Percentiles rank a stretch among this genome's conserved stretches.
These are phyloP conservation scores for Murraya paniculata DNA, from an alignment of 345 rosid genomes.

Conservation along the genomic window DNA sequence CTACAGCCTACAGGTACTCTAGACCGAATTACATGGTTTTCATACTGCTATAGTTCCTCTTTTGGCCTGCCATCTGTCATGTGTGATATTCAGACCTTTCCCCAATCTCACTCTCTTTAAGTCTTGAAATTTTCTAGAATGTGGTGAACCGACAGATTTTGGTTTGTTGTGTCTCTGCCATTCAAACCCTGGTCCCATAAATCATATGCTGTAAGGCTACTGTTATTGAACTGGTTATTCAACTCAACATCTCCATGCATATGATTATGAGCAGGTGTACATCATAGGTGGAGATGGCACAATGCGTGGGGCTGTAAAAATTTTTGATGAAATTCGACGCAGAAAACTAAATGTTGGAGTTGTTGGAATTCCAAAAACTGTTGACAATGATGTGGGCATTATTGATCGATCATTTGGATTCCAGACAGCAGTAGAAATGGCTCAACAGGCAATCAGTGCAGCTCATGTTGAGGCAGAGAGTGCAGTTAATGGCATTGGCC, in stretches of 20 bases:
- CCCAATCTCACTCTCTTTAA: neutral
- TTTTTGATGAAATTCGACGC: slow-evolving; percentile 50
- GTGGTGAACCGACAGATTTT: neutral
- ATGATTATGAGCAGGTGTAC: slow-evolving; percentile 42
- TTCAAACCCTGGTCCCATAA: neutral
- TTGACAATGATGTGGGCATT: slow-evolving; percentile 84
- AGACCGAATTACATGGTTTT: neutral
- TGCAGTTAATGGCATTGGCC: slow-evolving; percentile 83
- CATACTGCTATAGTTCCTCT: neutral
- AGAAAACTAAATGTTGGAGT: slow-evolving; percentile 54
- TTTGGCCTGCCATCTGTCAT: neutral
- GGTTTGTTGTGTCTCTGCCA: neutral
- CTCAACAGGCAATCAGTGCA: slow-evolving; percentile 78
- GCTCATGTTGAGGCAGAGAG: slow-evolving; percentile 94
- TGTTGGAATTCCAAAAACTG: slow-evolving; percentile 77
- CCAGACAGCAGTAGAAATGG: slow-evolving; percentile 93
- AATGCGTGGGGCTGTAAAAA: slow-evolving; percentile 76
- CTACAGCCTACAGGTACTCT: neutral
- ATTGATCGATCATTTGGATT: slow-evolving; percentile 91
- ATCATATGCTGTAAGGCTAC: neutral
- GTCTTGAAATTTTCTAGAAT: too few relatives aligned
- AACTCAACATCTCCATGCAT: neutral
- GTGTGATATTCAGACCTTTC: neutral
- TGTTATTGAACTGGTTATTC: neutral
- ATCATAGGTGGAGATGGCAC: slow-evolving; percentile 89